These are phyloP conservation scores for Geotrichum europaeum DNA, from an alignment of 1,139 yeast species.

Conservation along the genomic window DNA sequence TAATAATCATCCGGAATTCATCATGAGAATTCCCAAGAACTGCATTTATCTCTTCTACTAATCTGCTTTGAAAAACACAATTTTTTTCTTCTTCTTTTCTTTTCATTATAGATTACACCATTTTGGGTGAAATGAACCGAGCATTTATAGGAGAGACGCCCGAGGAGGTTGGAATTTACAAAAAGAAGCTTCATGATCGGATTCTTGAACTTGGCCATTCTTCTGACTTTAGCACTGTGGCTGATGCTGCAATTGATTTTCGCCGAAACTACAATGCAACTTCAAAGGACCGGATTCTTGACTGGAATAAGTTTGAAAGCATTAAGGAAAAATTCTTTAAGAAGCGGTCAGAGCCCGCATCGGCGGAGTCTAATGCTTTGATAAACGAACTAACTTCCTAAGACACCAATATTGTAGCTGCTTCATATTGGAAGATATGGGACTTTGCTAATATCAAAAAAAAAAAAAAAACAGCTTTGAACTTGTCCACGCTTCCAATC, in stretches of 20 bases:
- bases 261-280: conserved; percentile 14
- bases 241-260: conserved; percentile 14
- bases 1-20: neutral
- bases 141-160: conserved; percentile 25
- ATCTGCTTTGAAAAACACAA: neutral
- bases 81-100: conserved; percentile 4
- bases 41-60: neutral
- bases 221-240: conserved; percentile 15
- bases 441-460: neutral
- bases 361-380: neutral
- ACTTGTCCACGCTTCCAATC: neutral
- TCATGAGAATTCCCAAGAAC: neutral
- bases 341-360: neutral
- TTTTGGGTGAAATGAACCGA: conserved; percentile 22
- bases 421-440: neutral
- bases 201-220: conserved; percentile 14
- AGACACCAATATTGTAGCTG: neutral
- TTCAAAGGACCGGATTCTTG: conserved; percentile 19
- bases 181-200: conserved; percentile 16
- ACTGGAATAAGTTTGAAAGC: conserved; percentile 22
- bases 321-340: conserved; percentile 11
- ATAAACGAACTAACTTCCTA: neutral
- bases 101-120: conserved; percentile 19
- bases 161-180: conserved; percentile 24
- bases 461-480: neutral